Base-by-base conservation (phyloP, 495 filamentous ascomycete species). In the Aspergillus diversus region DNA sequence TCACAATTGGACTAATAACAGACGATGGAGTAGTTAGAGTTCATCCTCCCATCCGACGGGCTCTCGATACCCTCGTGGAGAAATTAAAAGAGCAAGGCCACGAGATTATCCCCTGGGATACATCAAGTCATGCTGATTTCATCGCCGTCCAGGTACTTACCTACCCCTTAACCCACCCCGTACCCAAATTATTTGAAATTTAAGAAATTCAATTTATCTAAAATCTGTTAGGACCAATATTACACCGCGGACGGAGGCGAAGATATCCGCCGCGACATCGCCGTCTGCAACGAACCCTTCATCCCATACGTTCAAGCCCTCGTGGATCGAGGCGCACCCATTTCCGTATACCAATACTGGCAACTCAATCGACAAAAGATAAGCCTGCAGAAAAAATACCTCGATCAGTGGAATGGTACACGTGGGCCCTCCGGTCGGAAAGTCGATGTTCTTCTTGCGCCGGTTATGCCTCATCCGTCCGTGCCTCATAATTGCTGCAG, bases 401-500 rank as follows among this genome's bases (percentile, higher is more conserved):
- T 87, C 1, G 81, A 84, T 65, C 75, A 77, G 57, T 89, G 86
- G 86, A 81, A 76, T 43, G 68, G 73, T 0, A 57, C 74, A 6
- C 64, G 68, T 1, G 84, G 84, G 0, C 63, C 76, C 1, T 82
- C 80, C 0, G 79, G 73, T 5, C 70, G 76, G 60, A 76, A 77
- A 4, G 79, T 90, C 7, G 89, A 92, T 77, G 79, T 86, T 5
- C 77, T 92, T 48, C 68, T 92, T 1, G 63, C 84, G 71, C 73
- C 88, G 78, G 55, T 83, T 62, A 27, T 78, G 71, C 69, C 82
- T 7, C 75, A 79, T 63, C 66, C 68, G 0, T 74, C 82, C 11
- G 78, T 84, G 13, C 77, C 83, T 42, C 81, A 80, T 39, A 8
- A 43, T 43, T 43, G 12, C n/a, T 43, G 39, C 6, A 4, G 39